These are phyloP conservation scores for Paraleonurus japonicus DNA, from an alignment of 257 asterid genomes.

Conservation along the genomic window DNA sequence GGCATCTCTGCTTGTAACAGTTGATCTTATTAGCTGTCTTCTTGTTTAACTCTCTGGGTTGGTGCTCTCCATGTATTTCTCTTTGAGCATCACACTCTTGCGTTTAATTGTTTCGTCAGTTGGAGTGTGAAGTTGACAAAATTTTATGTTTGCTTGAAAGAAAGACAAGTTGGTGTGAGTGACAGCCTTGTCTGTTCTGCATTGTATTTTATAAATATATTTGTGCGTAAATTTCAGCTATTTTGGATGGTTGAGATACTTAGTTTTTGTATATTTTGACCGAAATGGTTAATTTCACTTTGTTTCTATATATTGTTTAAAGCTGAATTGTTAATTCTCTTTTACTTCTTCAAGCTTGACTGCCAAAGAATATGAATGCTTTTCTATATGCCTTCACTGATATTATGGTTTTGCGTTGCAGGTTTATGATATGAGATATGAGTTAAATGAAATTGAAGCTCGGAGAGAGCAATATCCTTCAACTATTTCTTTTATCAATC, in stretches of 20 bases:
- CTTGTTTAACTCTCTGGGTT: background rate
- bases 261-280: background rate
- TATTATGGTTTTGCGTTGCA: slow-evolving; percentile 32
- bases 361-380: background rate
- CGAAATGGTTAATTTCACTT: background rate
- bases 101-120: background rate
- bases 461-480: slow-evolving; percentile 97
- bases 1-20: slow-evolving; percentile 9
- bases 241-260: slow-evolving; percentile 6
- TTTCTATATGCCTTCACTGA: background rate
- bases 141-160: background rate
- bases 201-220: background rate
- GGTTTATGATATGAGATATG: slow-evolving; percentile 98
- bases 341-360: slow-evolving; percentile 5
- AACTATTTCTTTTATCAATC: slow-evolving; percentile 80
- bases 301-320: background rate
- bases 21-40: slow-evolving; percentile 6
- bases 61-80: slow-evolving; percentile 3
- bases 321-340: background rate
- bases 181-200: background rate
- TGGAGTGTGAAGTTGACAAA: slow-evolving; percentile 17
- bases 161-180: background rate
- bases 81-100: background rate
- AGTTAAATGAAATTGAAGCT: slow-evolving; percentile 96
- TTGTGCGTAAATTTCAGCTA: background rate